Conservation (phyloP, 1,284 basidiomycete species). For the Tylopilus sp. region DNA sequence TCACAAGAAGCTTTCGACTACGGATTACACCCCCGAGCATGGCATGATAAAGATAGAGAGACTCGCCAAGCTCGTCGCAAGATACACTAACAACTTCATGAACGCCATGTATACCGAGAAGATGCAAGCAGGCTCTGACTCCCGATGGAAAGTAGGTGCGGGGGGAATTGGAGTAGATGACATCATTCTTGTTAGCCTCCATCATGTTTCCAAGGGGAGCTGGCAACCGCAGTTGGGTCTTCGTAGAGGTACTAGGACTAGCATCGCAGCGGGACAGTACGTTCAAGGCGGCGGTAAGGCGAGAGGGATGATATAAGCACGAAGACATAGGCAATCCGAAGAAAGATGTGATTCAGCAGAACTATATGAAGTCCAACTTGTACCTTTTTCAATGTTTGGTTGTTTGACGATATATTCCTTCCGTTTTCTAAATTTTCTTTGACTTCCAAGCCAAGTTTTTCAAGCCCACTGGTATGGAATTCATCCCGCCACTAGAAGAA, state of each 20-base stretch:
- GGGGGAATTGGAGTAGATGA: conserved; percentile 65
- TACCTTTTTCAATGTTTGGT: too few species aligned
- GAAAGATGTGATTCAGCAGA: too few species aligned
- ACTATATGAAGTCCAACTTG: too few species aligned
- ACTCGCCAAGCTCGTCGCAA: conserved; percentile 70
- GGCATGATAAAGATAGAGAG: conserved; percentile 70
- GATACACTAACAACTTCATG: conserved; percentile 50
- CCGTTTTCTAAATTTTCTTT: too few species aligned
- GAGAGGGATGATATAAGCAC: neutral
- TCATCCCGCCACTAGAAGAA: too few species aligned
- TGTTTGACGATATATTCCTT: too few species aligned
- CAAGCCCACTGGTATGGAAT: too few species aligned
- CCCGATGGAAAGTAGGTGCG: conserved; percentile 63
- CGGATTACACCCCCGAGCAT: conserved; percentile 73
- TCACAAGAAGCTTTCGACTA: conserved; percentile 76
- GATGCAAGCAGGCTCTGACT: conserved; percentile 20
- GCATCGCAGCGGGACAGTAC: neutral
- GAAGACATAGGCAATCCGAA: too few species aligned
- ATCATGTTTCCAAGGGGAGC: conserved; percentile 79
- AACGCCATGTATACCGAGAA: neutral
- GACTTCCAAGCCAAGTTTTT: too few species aligned
- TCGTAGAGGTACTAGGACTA: neutral
- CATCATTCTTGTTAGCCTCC: conserved; percentile 72
- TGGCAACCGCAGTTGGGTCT: conserved; percentile 80
- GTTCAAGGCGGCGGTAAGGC: neutral